Conservation (phyloP, 169 alveolate genomes). For the Cryptosporidium ryanae region DNA sequence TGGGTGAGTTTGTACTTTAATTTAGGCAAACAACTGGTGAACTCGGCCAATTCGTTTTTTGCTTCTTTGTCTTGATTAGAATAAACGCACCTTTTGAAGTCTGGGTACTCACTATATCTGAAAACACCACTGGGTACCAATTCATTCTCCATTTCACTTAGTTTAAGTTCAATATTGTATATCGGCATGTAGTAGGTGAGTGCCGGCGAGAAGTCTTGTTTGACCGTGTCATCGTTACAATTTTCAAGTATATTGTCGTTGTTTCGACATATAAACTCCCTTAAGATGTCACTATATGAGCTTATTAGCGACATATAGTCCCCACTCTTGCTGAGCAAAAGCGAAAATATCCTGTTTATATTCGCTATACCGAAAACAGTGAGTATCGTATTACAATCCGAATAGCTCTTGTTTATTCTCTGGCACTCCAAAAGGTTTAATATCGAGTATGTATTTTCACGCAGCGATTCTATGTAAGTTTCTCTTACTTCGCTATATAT, state of each 20-base stretch:
- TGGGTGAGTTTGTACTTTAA: conserved; percentile 7
- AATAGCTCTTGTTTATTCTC: conserved; percentile 2
- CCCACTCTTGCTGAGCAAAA: conserved; percentile 3
- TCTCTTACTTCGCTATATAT: conserved; percentile 55
- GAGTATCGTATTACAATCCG: not conserved
- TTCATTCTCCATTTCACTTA: not conserved
- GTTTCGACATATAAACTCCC: not conserved
- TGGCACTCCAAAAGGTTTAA: conserved; percentile 12
- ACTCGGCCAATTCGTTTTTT: not conserved
- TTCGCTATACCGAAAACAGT: conserved; percentile 16
- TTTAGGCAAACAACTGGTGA: conserved; percentile 23
- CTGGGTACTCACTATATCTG: not conserved
- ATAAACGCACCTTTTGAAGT: not conserved
- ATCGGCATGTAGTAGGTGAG: conserved; percentile 18
- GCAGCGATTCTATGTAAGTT: conserved; percentile 60
- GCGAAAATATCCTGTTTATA: conserved; percentile 29
- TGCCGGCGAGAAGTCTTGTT: conserved; percentile 68
- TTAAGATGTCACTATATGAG: conserved; percentile 1
- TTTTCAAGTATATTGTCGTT: not conserved
- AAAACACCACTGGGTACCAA: conserved; percentile 28
- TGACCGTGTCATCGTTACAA: not conserved
- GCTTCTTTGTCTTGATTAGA: not conserved
- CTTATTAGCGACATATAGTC: not conserved
- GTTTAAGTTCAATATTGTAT: not conserved
- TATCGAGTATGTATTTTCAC: conserved; percentile 30